phyloP scores from a whole-genome alignment of 1,284 basidiomycete species.

The Omphalotus olearius region DNA sequence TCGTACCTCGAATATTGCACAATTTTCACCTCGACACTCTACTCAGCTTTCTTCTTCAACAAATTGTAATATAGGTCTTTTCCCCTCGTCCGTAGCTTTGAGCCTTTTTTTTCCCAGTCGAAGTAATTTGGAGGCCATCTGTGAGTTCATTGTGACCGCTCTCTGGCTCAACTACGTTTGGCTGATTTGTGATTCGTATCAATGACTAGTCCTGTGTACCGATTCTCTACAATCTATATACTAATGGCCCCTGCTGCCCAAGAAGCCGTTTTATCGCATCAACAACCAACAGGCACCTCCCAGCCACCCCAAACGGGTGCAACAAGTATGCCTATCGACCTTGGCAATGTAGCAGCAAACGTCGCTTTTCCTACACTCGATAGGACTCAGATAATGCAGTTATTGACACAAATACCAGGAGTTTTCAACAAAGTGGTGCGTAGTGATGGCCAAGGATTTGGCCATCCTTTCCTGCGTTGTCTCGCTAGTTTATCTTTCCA shows the following conservation, averaged over 20 bases:
- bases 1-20: background rate
- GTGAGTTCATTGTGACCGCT: no score
- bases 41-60: no score
- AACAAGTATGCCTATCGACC: background rate
- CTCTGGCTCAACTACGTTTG: no score
- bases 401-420: conserved; percentile 45
- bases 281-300: background rate
- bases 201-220: no score
- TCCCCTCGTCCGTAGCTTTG: no score
- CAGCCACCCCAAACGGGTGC: background rate
- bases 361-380: conserved; percentile 26
- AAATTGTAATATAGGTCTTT: no score
- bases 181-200: no score
- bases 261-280: conserved; percentile 5
- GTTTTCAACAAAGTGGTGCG: conserved; percentile 38
- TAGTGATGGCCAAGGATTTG: background rate
- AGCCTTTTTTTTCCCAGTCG: no score
- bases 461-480: conserved; percentile 17
- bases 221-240: background rate
- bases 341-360: background rate
- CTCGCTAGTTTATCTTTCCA: conserved; percentile 11
- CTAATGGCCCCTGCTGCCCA: conserved; percentile 8
- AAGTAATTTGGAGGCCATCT: no score
- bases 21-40: background rate
- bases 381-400: conserved; percentile 45